Evolutionary conservation across 2,329 filamentous ascomycete species (phyloP).

Genomic region (Dendryphion nanum): DNA sequence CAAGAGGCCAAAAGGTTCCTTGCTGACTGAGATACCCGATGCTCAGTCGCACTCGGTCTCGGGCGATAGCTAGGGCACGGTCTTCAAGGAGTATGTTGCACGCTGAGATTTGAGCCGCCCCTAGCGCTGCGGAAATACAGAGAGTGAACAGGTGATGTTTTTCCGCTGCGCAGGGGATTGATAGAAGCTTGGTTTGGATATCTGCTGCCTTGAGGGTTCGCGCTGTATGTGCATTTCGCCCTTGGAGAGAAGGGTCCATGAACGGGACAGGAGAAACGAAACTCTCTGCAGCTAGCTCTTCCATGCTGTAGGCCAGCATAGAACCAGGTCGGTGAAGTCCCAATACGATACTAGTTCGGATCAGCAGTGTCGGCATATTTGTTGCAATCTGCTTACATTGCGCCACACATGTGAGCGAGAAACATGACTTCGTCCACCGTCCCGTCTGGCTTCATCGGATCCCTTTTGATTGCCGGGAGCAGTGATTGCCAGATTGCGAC

Average conservation of each 20-base stretch:
- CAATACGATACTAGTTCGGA: conserved; percentile 20
- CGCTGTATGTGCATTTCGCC: conserved; percentile 62
- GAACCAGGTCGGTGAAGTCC: conserved; percentile 44
- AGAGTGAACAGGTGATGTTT: conserved; percentile 57
- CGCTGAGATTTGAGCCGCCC: conserved; percentile 55
- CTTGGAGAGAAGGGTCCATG: conserved; percentile 45
- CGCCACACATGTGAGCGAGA: conserved; percentile 76
- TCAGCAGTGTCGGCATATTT: conserved; percentile 1
- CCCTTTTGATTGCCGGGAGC: conserved; percentile 68
- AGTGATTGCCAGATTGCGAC: conserved; percentile 75
- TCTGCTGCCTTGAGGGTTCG: conserved; percentile 77
- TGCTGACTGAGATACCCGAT: conserved; percentile 61
- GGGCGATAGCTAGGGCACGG: conserved; percentile 62
- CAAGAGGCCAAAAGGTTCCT: conserved; percentile 68
- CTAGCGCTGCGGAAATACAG: conserved; percentile 27
- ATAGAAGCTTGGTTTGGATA: conserved; percentile 71
- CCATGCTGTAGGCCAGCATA: conserved; percentile 26
- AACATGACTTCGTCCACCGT: conserved; percentile 86
- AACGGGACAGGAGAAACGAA: conserved; percentile 57
- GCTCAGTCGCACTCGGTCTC: conserved; percentile 74
- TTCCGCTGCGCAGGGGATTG: conserved; percentile 68
- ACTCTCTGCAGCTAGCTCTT: conserved; percentile 47
- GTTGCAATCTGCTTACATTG: conserved; percentile 31
- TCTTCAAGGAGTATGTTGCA: conserved; percentile 53
- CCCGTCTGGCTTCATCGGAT: conserved; percentile 66